Conservation (phyloP, 2,329 filamentous ascomycete genomes). For the Malbranchea cinnamomea region DNA sequence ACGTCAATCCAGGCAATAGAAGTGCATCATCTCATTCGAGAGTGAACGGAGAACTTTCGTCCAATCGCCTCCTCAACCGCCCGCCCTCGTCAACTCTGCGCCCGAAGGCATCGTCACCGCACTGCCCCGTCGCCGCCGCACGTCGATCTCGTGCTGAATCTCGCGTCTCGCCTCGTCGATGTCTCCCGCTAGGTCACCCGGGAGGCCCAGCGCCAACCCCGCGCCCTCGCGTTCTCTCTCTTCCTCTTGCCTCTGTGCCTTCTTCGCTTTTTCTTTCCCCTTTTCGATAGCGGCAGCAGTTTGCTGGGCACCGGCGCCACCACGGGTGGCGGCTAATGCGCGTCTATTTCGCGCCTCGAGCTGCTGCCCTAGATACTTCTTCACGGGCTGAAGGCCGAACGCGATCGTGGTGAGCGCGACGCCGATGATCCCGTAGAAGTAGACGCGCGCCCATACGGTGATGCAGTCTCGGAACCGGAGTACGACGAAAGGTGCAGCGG, state of each 20-base stretch:
- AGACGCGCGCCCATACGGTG: conserved; percentile 66
- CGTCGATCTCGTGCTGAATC: conserved; percentile 57
- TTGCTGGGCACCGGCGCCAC: conserved; percentile 8
- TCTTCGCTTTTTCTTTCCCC: conserved; percentile 11
- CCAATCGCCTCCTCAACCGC: conserved; percentile 37
- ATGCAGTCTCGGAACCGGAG: conserved; percentile 58
- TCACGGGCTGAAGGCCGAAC: conserved; percentile 69
- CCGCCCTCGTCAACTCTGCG: conserved; percentile 36
- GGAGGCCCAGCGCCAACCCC: conserved; percentile 60
- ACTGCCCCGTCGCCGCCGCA: conserved; percentile 34
- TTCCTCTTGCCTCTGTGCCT: conserved; percentile 18
- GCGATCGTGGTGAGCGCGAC: conserved; percentile 52
- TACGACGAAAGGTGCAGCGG: conserved; percentile 70
- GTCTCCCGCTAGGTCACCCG: conserved; percentile 59
- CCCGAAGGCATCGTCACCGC: conserved; percentile 30
- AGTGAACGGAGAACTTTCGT: conserved; percentile 23
- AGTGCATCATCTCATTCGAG: too few relatives aligned
- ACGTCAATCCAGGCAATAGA: too few relatives aligned
- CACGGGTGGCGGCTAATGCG: not conserved
- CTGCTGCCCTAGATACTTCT: conserved; percentile 40
- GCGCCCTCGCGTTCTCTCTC: conserved; percentile 44
- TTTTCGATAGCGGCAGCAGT: conserved; percentile 1
- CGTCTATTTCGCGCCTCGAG: conserved; percentile 41
- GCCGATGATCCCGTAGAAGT: conserved; percentile 70
- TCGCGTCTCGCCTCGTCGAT: conserved; percentile 66